A percentile compares a stretch with the other conserved stretches of the same genome.
phyloP scores from a whole-genome alignment of 148 eudicot genomes.

The Rhododendron griersonianum region DNA sequence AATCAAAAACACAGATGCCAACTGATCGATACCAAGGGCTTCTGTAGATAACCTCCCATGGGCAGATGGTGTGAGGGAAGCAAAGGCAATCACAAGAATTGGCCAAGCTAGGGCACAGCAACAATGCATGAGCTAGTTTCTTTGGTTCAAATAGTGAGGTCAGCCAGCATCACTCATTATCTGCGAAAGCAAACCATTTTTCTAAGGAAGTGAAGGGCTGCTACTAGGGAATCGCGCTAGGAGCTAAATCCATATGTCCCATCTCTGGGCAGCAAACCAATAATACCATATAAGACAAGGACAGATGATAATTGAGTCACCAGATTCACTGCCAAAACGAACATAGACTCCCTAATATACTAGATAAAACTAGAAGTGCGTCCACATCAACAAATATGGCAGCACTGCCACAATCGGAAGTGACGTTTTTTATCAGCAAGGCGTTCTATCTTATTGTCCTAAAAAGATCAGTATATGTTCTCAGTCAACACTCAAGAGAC shows the following conservation, averaged over 20 bases:
- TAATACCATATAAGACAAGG: not conserved
- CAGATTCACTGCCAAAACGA: not conserved
- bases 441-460: not conserved
- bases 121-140: not conserved
- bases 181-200: not conserved
- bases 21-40: not conserved
- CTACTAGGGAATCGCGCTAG: not conserved
- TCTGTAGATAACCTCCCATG: not conserved
- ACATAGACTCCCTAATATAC: not conserved
- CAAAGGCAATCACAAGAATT: not conserved
- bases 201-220: not conserved
- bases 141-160: not conserved
- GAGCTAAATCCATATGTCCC: not conserved
- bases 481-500: not conserved
- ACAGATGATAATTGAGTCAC: not conserved
- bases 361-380: not conserved
- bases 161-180: not conserved
- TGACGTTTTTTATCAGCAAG: not conserved
- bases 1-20: not conserved
- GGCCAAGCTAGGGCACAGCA: not conserved
- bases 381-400: not conserved
- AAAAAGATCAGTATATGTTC: not conserved
- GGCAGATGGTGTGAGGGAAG: not conserved
- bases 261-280: not conserved
- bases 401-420: not conserved